Evolutionary conservation across 1,284 basidiomycete genomes (phyloP).

Genomic region (Omphalotus olearius): DNA sequence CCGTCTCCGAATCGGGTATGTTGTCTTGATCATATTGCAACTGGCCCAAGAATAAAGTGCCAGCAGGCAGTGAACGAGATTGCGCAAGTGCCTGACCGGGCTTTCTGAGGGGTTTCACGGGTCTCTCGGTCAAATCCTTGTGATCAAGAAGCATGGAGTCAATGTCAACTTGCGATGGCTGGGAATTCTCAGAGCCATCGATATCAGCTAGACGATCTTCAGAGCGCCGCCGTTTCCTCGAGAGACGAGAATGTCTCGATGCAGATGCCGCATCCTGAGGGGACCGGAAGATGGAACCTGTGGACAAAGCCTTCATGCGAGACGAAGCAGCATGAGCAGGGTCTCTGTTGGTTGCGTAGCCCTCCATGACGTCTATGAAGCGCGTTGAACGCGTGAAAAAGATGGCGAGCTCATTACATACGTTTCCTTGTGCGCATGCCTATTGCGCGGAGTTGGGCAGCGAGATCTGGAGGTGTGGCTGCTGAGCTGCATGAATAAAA

Average conservation of each 20-base stretch:
- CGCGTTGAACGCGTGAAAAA: conserved; percentile 23
- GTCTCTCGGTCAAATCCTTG: conserved; percentile 20
- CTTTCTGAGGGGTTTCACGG: conserved; percentile 36
- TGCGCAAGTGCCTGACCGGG: conserved; percentile 26
- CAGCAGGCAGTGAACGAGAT: conserved; percentile 32
- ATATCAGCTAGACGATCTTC: conserved; percentile 19
- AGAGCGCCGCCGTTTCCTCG: conserved; percentile 30
- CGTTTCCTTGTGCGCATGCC: conserved; percentile 48
- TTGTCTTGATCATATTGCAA: neutral
- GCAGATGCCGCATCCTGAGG: conserved; percentile 35
- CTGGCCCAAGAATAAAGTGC: conserved; percentile 16
- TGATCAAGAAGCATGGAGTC: conserved; percentile 4
- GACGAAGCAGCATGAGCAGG: conserved; percentile 22
- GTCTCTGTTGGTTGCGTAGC: conserved; percentile 37
- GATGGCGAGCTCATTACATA: conserved; percentile 22
- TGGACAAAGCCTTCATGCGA: conserved; percentile 29
- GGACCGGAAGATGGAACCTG: conserved; percentile 37
- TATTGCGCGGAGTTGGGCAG: conserved; percentile 38
- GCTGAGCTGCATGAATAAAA: neutral
- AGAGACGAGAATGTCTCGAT: conserved; percentile 14
- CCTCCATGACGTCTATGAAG: conserved; percentile 43
- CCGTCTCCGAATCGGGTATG: conserved; percentile 6
- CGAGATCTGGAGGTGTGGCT: conserved; percentile 35
- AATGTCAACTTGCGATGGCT: conserved; percentile 16
- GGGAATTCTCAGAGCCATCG: conserved; percentile 16